Base-by-base conservation (phyloP, 2,329 filamentous ascomycete genomes). In the Madurella mycetomatis region DNA sequence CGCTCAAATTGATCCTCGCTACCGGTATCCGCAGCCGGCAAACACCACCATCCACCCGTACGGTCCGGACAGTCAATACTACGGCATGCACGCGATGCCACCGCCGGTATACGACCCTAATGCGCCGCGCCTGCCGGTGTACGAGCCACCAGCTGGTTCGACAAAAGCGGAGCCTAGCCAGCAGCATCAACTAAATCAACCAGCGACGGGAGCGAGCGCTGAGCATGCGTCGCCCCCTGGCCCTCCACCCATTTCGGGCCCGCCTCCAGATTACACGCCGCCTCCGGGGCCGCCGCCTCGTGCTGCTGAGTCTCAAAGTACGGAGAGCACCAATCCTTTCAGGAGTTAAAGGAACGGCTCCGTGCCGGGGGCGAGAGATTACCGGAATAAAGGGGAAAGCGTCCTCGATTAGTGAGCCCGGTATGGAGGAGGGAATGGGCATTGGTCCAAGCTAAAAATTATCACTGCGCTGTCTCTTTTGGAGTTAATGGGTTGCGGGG, bases 91-190 rank as follows among this genome's bases (percentile, higher is more conserved):
- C 57, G 62, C 74, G 49, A 76, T 80, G 73, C 72, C 79, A 48
- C 78, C 78, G 12, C 79, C 79, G 16, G 76, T 82, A 50, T 85
- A 85, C 65, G 81, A 85, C 59, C 79, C 79, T 5, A 77, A 72
- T 60, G 64, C 70, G 5, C 63, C 69, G 13, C 71, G 79, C 30
- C 81, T 81, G 52, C 81, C 81, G 8, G 69, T 77, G 64, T 85
- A 85, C 65, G 74, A 78, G 8, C 70, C 70, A 2, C 61, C 62
- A 1, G 55, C 47, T 2, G 78, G 75, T 53, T 73, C 69, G 17
- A 73, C 74, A 50, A 85, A 85, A 71, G 66, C 78, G 49, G 79
- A 82, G 55, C 78, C 79, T 15, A 70, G 69, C 19, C 80, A 83
- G 68, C 56, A 54, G 41, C 72, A 67, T 30, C 64, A 65, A 39